phyloP scores from a whole-genome alignment of 257 asterid genomes.

The Pogostemon cablin region DNA sequence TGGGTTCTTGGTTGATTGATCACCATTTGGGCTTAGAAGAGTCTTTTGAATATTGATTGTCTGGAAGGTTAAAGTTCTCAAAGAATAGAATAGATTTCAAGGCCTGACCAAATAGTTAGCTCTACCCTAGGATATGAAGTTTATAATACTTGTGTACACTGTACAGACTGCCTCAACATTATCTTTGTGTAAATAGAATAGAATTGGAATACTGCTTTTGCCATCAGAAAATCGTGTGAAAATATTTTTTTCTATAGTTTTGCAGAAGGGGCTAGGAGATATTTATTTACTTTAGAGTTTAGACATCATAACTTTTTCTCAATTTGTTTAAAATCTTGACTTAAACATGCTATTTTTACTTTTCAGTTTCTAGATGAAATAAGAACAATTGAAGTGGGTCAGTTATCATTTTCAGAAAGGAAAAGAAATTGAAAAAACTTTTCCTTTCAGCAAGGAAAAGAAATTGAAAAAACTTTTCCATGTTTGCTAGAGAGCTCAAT shows the following conservation, averaged over 20 bases:
- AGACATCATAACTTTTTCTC: too few relatives aligned
- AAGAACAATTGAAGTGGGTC: neutral
- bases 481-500: constrained; percentile 2
- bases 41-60: neutral
- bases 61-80: neutral
- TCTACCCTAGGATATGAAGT: neutral
- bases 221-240: neutral
- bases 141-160: neutral
- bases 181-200: neutral
- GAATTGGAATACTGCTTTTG: neutral
- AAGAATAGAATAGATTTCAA: neutral
- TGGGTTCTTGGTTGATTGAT: constrained; percentile 12
- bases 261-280: neutral
- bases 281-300: neutral
- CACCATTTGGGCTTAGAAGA: neutral
- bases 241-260: neutral
- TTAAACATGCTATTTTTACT: neutral
- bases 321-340: neutral
- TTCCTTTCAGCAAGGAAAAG: neutral
- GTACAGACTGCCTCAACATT: neutral
- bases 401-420: neutral
- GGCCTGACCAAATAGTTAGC: neutral
- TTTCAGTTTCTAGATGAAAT: constrained; percentile 3
- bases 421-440: constrained; percentile 5
- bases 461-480: constrained; percentile 15